These are phyloP conservation scores for Phylloporus sp. DNA, from an alignment of 768 basidiomycete genomes.

Conservation along the genomic window DNA sequence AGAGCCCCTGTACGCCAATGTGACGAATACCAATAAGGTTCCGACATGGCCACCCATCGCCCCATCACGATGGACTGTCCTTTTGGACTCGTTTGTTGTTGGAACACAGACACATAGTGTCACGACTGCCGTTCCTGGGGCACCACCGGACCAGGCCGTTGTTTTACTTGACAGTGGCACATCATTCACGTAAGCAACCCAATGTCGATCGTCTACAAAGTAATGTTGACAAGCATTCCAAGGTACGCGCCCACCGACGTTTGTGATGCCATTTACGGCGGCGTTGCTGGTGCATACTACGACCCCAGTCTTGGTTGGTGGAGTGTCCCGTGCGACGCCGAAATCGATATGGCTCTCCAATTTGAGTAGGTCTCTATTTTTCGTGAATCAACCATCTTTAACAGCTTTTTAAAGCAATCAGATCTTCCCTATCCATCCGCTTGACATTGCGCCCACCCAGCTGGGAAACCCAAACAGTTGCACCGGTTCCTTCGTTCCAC, in stretches of 20 bases:
- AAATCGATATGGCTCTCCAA: constrained; percentile 78
- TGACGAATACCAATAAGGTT: constrained; percentile 56
- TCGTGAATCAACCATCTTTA: constrained; percentile 6
- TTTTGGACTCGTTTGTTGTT: constrained; percentile 69
- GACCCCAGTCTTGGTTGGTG: constrained; percentile 54
- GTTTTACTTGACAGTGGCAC: constrained; percentile 78
- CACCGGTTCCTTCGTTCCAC: constrained; percentile 74
- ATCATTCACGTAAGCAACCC: constrained; percentile 62
- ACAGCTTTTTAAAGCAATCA: constrained; percentile 50
- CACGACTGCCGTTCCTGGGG: constrained; percentile 50
- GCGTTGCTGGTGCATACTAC: constrained; percentile 59
- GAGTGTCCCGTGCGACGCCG: constrained; percentile 68
- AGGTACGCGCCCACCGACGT: constrained; percentile 66
- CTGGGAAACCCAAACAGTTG: constrained; percentile 48
- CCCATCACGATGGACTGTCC: constrained; percentile 72
- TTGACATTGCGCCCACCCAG: constrained; percentile 61
- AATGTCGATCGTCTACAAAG: not conserved
- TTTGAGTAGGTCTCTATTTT: constrained; percentile 51
- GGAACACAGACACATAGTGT: constrained; percentile 50
- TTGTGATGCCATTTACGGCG: constrained; percentile 66
- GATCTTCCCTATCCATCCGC: constrained; percentile 73
- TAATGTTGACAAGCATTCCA: constrained; percentile 23
- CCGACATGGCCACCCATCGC: constrained; percentile 66
- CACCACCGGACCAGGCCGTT: constrained; percentile 68
- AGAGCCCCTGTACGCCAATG: constrained; percentile 56